Evolutionary conservation across 176 grass and related monocot species (phyloP).

Genomic region (Luzula sylvatica): DNA sequence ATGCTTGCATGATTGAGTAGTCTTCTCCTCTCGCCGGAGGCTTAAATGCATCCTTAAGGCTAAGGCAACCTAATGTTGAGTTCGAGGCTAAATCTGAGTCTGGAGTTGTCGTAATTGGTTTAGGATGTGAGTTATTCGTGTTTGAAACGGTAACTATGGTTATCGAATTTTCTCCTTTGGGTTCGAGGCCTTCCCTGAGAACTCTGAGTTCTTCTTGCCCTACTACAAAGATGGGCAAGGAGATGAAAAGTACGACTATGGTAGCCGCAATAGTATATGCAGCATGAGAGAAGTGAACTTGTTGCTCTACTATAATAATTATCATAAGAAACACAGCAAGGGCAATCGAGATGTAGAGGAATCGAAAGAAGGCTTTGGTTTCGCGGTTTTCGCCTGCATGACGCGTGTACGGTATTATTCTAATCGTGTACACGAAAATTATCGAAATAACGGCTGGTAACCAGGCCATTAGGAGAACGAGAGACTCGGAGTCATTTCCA

Average conservation of each 20-base stretch:
- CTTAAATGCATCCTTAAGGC: conserved; percentile 24
- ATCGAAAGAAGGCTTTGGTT: conserved; percentile 48
- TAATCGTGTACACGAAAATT: conserved; percentile 56
- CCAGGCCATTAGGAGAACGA: conserved; percentile 80
- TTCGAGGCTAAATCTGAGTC: neutral
- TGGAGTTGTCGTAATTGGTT: neutral
- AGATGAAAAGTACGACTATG: conserved; percentile 51
- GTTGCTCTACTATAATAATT: conserved; percentile 48
- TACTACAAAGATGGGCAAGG: conserved; percentile 54
- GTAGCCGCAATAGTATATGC: conserved; percentile 34
- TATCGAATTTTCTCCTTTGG: conserved; percentile 1
- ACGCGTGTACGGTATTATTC: conserved; percentile 38
- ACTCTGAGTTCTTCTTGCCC: conserved; percentile 31
- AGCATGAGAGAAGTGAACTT: conserved; percentile 24
- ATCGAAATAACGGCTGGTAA: conserved; percentile 59
- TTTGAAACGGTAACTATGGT: conserved; percentile 14
- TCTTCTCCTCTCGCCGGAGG: conserved; percentile 49
- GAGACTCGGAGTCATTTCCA: conserved; percentile 35
- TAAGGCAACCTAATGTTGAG: conserved; percentile 14
- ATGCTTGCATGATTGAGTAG: conserved; percentile 72
- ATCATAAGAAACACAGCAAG: conserved; percentile 59
- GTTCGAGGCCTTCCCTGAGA: conserved; percentile 14
- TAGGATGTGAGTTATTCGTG: neutral
- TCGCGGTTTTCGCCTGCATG: conserved; percentile 18
- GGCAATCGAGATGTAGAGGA: conserved; percentile 59